phyloP scores from a whole-genome alignment of 2,329 filamentous ascomycete species.

The Cyclaneusma minus region DNA sequence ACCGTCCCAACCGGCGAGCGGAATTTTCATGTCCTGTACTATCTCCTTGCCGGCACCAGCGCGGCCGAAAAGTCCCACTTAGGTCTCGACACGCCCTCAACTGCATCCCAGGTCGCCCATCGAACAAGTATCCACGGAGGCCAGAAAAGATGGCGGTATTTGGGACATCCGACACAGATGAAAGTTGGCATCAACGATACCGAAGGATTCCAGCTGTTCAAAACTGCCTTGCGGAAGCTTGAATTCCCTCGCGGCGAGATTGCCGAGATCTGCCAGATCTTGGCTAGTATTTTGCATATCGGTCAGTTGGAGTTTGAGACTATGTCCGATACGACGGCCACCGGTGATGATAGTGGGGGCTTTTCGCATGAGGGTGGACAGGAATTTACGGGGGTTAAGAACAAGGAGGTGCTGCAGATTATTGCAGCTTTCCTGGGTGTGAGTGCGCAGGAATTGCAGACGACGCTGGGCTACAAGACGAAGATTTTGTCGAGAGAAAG shows the following conservation, averaged over 20 bases:
- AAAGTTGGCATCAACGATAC: slow-evolving; percentile 94
- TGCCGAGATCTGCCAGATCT: slow-evolving; percentile 88
- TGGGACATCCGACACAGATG: slow-evolving; percentile 90
- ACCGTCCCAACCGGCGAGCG: slow-evolving; percentile 89
- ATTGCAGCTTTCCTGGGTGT: slow-evolving; percentile 93
- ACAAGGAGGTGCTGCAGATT: slow-evolving; percentile 75
- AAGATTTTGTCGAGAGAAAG: slow-evolving; percentile 93
- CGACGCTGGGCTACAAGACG: slow-evolving; percentile 84
- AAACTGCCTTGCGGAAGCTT: slow-evolving; percentile 82
- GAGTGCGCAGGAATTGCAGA: slow-evolving; percentile 64
- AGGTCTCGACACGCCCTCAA: slow-evolving; percentile 27
- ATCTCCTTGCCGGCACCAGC: slow-evolving; percentile 84
- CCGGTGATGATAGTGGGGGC: slow-evolving; percentile 82
- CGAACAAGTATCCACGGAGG: slow-evolving; percentile 21
- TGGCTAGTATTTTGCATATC: slow-evolving; percentile 91
- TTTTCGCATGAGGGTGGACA: slow-evolving; percentile 92
- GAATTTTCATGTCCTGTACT: slow-evolving; percentile 93
- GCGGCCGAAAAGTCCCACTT: slow-evolving; percentile 80
- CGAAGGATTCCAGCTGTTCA: slow-evolving; percentile 94
- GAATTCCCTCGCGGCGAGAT: slow-evolving; percentile 91
- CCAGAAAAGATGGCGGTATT: slow-evolving; percentile 83
- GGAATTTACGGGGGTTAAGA: slow-evolving; percentile 73
- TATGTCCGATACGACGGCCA: slow-evolving; percentile 61
- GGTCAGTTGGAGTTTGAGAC: slow-evolving; percentile 90
- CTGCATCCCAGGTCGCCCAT: no score